Base-by-base conservation (phyloP, 75 land plant species). In the Cupressus sempervirens region DNA sequence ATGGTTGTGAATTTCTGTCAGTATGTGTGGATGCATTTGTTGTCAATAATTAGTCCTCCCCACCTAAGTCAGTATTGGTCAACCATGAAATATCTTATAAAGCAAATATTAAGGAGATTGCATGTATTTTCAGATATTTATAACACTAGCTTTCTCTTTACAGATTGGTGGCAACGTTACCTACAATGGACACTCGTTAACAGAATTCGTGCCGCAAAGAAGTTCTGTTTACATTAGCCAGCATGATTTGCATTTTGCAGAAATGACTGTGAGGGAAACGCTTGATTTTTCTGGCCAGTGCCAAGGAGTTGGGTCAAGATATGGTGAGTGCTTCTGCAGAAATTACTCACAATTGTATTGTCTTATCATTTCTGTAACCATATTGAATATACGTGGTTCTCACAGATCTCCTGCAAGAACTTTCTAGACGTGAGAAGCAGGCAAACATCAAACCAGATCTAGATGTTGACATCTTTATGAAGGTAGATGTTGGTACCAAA, bases 241-340 rank as follows among this genome's bases (percentile, higher is more conserved):
- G 76, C 46, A 89, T 80, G 93, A 92, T 62, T 84, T 91, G 14
- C 93, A 92, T 48, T 16, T 83, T 77, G 89, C 86, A 30, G 89
- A 89, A 72, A 87, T 92, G 88, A 92, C 93, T 30, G 94, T 93
- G 12, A 81, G 91, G 76, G 94, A 93, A 90, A 93, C 92, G 4
- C 81, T 93, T 58, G 88, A 87, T 41, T 93, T 91, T 83, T n/a
- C n/a, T n/a, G n/a, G n/a, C n/a, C n/a, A n/a, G n/a, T n/a, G n/a
- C n/a, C n/a, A n/a, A n/a, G n/a, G 91, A 58, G 89, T 91, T 32
- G 91, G 92, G 14, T 76, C 88, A 14, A 83, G 90, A 76, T 88
- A 86, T 72, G 91, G 91, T 91, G 80, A 41, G 46, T 41, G 11
- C 15, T 29, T 38, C 8, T 38, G 9, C n/a, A 76, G 0, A 1